Evolutionary conservation across 192 early-diverging fungal genomes (phyloP).

Genomic region (Backusella sp.): DNA sequence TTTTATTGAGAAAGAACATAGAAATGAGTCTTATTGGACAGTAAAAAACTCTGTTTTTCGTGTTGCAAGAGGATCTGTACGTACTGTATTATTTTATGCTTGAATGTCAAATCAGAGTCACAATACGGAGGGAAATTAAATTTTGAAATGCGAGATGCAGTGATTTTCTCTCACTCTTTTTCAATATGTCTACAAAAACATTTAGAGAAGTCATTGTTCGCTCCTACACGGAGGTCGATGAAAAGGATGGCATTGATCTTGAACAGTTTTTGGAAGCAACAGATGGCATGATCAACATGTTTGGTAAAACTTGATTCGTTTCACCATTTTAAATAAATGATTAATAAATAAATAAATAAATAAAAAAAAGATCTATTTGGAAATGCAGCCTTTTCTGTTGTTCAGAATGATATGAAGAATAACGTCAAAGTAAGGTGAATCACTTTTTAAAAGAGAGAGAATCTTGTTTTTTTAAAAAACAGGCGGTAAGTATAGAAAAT

Average conservation of each 20-base stretch:
- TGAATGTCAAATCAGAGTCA: too few relatives aligned
- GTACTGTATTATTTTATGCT: too few relatives aligned
- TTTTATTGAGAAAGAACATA: too few relatives aligned
- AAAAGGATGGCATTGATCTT: constrained; percentile 67
- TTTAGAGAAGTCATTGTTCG: constrained; percentile 44
- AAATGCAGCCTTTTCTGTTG: constrained; percentile 67
- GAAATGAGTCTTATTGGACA: too few relatives aligned
- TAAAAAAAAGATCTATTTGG: constrained; percentile 55
- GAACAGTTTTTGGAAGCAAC: constrained; percentile 75
- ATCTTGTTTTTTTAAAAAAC: neutral
- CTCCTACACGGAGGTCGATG: constrained; percentile 66
- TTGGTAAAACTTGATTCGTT: constrained; percentile 41
- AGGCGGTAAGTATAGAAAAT: constrained; percentile 61
- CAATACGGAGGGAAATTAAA: too few relatives aligned
- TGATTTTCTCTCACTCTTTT: too few relatives aligned
- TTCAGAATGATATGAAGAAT: constrained; percentile 85
- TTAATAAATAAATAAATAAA: too few relatives aligned
- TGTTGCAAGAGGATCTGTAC: too few relatives aligned
- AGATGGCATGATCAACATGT: constrained; percentile 72
- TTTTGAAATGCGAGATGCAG: too few relatives aligned
- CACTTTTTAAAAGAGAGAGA: neutral
- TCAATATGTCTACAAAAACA: neutral
- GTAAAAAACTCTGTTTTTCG: too few relatives aligned
- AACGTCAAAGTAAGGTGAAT: constrained; percentile 68
- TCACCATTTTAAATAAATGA: too few relatives aligned